A percentile compares a stretch with the other conserved stretches of the same genome.
Conservation (phyloP, 495 filamentous ascomycete genomes). For the Sordaria brevicollis region DNA sequence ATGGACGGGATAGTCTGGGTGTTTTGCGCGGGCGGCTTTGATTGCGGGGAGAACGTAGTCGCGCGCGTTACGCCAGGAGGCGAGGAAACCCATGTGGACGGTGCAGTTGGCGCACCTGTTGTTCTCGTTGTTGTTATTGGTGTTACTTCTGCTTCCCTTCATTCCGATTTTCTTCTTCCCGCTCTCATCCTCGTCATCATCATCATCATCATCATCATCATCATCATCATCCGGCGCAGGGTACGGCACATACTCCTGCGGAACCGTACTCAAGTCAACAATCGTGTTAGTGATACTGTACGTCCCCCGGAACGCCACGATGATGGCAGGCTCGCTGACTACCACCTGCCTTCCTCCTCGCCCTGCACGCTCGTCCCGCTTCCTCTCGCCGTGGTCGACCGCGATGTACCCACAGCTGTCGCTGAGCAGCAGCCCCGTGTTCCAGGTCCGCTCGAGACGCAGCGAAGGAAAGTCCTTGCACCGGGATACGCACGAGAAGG, state of each 20-base stretch:
- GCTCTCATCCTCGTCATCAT: not conserved
- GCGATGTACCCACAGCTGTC: conserved; percentile 94
- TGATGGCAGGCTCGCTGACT: conserved; percentile 36
- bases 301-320: conserved; percentile 91
- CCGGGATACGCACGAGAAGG: conserved; percentile 76
- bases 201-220: conserved; percentile 27
- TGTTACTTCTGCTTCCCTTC: conserved; percentile 1
- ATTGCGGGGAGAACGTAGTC: conserved; percentile 52
- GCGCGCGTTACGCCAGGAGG: conserved; percentile 68
- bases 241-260: conserved; percentile 86
- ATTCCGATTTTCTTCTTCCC: not conserved
- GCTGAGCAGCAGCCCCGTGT: conserved; percentile 74
- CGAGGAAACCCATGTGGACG: conserved; percentile 83
- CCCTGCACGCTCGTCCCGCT: not conserved
- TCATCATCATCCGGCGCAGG: conserved; percentile 41
- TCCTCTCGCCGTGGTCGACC: conserved; percentile 52
- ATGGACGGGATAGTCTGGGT: conserved; percentile 62
- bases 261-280: conserved; percentile 74
- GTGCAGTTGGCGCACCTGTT: conserved; percentile 75
- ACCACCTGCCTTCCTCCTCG: conserved; percentile 35
- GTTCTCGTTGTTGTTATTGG: conserved; percentile 2
- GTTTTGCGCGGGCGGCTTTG: conserved; percentile 35
- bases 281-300: conserved; percentile 89
- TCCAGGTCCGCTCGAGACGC: conserved; percentile 75
- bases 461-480: conserved; percentile 73